Percentiles rank a stretch among this genome's conserved stretches.
These are phyloP conservation scores for Syncephalastrum contaminatum DNA, from an alignment of 371 early-diverging fungal genomes.

Conservation along the genomic window DNA sequence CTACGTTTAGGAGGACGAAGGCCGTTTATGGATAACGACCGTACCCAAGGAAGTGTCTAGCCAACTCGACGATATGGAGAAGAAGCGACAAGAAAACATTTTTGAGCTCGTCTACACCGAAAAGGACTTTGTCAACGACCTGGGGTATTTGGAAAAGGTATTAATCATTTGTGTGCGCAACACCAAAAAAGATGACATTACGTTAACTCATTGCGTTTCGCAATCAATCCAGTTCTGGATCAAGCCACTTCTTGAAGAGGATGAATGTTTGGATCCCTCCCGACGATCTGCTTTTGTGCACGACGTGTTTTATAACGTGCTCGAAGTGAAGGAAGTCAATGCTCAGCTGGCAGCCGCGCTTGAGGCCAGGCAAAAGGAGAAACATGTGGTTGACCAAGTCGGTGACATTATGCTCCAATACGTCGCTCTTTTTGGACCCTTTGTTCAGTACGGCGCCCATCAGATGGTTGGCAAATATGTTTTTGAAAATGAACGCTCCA, in stretches of 20 bases:
- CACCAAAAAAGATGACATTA: neutral
- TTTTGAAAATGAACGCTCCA: constrained; percentile 75
- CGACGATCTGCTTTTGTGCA: constrained; percentile 65
- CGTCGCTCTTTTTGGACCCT: constrained; percentile 72
- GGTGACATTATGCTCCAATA: constrained; percentile 84
- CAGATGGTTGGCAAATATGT: constrained; percentile 82
- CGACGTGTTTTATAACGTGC: constrained; percentile 81
- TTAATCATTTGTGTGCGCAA: neutral
- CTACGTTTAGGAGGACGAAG: constrained; percentile 8
- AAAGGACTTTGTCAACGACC: constrained; percentile 87
- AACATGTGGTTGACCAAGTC: constrained; percentile 75
- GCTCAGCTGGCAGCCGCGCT: constrained; percentile 63
- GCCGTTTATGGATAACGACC: constrained; percentile 58
- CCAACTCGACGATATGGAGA: constrained; percentile 69
- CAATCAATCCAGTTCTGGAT: constrained; percentile 57
- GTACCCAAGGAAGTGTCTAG: constrained; percentile 73
- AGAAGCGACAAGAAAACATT: constrained; percentile 90
- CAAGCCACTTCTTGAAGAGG: constrained; percentile 58
- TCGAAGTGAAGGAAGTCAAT: constrained; percentile 72
- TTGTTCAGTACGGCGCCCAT: constrained; percentile 87
- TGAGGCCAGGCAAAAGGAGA: constrained; percentile 66
- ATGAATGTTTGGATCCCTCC: neutral
- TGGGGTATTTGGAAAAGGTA: constrained; percentile 58
- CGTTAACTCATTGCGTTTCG: neutral
- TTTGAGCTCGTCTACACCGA: constrained; percentile 92